phyloP scores from a whole-genome alignment of 345 rosid species.

The Salix brachista region DNA sequence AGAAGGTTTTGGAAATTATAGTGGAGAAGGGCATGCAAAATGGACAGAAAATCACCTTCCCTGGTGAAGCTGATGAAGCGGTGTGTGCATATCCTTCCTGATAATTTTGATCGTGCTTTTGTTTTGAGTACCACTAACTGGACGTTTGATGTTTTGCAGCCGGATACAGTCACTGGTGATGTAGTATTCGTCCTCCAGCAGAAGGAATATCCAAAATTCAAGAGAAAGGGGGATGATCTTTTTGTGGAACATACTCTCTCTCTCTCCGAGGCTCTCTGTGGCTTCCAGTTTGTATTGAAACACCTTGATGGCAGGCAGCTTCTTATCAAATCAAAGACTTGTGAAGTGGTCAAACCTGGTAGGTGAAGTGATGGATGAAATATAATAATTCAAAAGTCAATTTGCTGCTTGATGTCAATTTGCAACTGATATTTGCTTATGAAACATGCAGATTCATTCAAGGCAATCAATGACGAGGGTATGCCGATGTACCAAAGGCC shows the following conservation, averaged over 20 bases:
- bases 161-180: constrained; percentile 81
- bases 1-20: constrained; percentile 74
- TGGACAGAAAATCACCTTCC: constrained; percentile 81
- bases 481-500: constrained; percentile 76
- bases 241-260: constrained; percentile 72
- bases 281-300: constrained; percentile 69
- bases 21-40: constrained; percentile 98
- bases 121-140: neutral
- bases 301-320: constrained; percentile 89
- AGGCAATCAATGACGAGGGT: constrained; percentile 86
- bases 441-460: constrained; percentile 36
- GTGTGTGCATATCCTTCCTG: constrained; percentile 23
- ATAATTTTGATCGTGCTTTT: neutral
- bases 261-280: constrained; percentile 87
- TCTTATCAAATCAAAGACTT: constrained; percentile 71
- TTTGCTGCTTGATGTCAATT: neutral
- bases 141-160: constrained; percentile 45
- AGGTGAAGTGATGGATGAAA: neutral
- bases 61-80: constrained; percentile 90
- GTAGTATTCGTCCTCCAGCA: constrained; percentile 81
- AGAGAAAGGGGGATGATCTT: constrained; percentile 82
- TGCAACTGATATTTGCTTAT: neutral
- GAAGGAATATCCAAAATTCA: constrained; percentile 82
- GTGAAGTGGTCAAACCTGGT: constrained; percentile 94
- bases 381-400: neutral